Evolutionary conservation across 2,329 filamentous ascomycete genomes (phyloP).

Genomic region (Diaporthe sp.): DNA sequence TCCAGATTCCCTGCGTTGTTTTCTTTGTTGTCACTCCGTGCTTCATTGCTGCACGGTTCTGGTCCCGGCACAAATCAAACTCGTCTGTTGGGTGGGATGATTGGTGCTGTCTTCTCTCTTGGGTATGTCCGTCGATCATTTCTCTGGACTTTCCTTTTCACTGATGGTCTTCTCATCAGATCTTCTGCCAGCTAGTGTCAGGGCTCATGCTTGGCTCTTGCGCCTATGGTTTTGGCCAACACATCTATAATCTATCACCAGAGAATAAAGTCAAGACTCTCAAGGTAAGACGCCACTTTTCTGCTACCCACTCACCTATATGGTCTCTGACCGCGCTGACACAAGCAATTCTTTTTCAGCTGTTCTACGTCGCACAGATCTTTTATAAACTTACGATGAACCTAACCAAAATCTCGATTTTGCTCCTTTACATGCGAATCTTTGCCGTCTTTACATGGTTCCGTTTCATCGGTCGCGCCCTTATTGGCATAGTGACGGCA

Average conservation of each 20-base stretch:
- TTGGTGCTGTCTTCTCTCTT: constrained; percentile 22
- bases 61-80: constrained; percentile 16
- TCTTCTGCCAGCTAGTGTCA: constrained; percentile 17
- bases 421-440: constrained; percentile 18
- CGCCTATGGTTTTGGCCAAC: constrained; percentile 17
- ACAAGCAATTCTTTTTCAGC: neutral
- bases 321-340: neutral
- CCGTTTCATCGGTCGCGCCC: neutral
- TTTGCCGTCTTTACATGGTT: constrained; percentile 14
- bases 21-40: constrained; percentile 16
- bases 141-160: neutral
- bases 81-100: constrained; percentile 26
- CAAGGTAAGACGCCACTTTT: neutral
- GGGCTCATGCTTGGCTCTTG: constrained; percentile 24
- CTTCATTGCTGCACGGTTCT: constrained; percentile 21
- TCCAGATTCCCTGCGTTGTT: constrained; percentile 27
- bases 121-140: neutral
- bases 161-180: neutral
- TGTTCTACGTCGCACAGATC: constrained; percentile 20
- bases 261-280: constrained; percentile 17
- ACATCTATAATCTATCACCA: constrained; percentile 7
- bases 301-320: neutral
- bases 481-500: constrained; percentile 13
- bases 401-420: constrained; percentile 6
- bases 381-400: constrained; percentile 27